Conservation (phyloP, 1,139 yeast species). For the Geotrichum fermentans region DNA sequence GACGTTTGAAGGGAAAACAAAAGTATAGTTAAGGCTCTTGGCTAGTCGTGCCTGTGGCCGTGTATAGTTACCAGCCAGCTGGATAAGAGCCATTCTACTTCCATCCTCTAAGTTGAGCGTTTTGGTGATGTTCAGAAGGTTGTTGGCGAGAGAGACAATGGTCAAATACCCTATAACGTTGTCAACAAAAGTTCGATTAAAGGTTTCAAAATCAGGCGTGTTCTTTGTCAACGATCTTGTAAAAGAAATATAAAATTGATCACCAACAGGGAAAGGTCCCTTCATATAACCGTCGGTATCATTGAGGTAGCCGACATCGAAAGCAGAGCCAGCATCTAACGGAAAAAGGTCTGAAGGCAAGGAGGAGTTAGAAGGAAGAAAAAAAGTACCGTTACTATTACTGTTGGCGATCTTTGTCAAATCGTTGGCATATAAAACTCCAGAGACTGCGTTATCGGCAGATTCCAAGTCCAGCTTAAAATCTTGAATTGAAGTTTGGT, state of each 20-base stretch:
- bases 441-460: slow-evolving; percentile 30
- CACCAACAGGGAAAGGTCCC: slow-evolving; percentile 20
- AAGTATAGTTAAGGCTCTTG: slow-evolving; percentile 24
- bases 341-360: slow-evolving; percentile 28
- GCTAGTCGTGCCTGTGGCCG: slow-evolving; percentile 6
- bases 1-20: slow-evolving; percentile 22
- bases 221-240: slow-evolving; percentile 25
- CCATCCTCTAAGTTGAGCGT: slow-evolving; percentile 40
- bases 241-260: slow-evolving; percentile 25
- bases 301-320: slow-evolving; percentile 4
- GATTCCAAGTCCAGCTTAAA: slow-evolving; percentile 28
- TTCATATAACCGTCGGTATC: slow-evolving; percentile 9
- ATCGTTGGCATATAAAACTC: slow-evolving; percentile 27
- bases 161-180: slow-evolving; percentile 56
- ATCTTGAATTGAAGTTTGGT: slow-evolving; percentile 18
- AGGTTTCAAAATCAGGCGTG: slow-evolving; percentile 10
- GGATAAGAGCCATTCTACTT: slow-evolving; percentile 35
- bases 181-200: slow-evolving; percentile 8
- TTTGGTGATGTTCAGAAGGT: slow-evolving; percentile 49
- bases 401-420: slow-evolving; percentile 13
- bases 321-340: background rate
- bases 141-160: slow-evolving; percentile 56
- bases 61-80: slow-evolving; percentile 23
- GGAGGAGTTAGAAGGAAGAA: slow-evolving; percentile 11
- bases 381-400: slow-evolving; percentile 18